Percentiles rank a stretch among this genome's conserved stretches.
These are phyloP conservation scores for Candida endomychidarum DNA, from an alignment of 805 yeast species.

Conservation along the genomic window DNA sequence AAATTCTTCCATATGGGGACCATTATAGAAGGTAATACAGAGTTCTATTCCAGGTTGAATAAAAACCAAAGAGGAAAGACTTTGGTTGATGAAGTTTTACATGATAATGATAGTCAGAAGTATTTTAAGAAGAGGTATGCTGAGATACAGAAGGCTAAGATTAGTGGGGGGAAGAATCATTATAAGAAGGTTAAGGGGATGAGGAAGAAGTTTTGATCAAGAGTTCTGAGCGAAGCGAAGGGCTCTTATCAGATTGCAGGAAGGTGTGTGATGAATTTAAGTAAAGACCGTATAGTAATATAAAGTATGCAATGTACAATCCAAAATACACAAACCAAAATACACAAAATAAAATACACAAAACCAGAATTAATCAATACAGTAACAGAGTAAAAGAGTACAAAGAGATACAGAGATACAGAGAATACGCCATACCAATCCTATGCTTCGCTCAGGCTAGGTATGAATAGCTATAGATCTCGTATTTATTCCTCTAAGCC, in stretches of 20 bases:
- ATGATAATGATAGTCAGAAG: slow-evolving; percentile 63
- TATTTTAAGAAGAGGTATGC: slow-evolving; percentile 83
- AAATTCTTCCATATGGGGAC: slow-evolving; percentile 89
- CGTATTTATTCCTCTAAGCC: slow-evolving; percentile 32
- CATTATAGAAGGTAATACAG: slow-evolving; percentile 76
- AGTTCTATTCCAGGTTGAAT: slow-evolving; percentile 68
- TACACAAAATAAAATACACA: too few species aligned
- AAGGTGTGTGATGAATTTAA: too few species aligned
- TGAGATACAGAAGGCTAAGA: slow-evolving; percentile 68
- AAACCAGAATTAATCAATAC: too few species aligned
- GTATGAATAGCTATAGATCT: neutral
- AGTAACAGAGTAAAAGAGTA: too few species aligned
- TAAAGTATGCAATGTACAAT: too few species aligned
- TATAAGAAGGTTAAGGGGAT: slow-evolving; percentile 62
- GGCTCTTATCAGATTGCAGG: too few species aligned
- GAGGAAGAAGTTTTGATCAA: slow-evolving; percentile 49
- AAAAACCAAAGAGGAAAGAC: slow-evolving; percentile 74
- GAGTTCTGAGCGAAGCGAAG: too few species aligned
- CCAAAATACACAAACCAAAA: too few species aligned
- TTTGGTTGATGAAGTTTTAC: slow-evolving; percentile 77
- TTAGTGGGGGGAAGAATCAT: slow-evolving; percentile 65
- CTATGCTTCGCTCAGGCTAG: too few species aligned
- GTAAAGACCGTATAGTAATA: too few species aligned
- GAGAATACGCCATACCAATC: too few species aligned
- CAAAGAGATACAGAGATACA: too few species aligned